Conservation (phyloP, 1,139 yeast species). For the Blastobotrys raffinosifermentans region DNA sequence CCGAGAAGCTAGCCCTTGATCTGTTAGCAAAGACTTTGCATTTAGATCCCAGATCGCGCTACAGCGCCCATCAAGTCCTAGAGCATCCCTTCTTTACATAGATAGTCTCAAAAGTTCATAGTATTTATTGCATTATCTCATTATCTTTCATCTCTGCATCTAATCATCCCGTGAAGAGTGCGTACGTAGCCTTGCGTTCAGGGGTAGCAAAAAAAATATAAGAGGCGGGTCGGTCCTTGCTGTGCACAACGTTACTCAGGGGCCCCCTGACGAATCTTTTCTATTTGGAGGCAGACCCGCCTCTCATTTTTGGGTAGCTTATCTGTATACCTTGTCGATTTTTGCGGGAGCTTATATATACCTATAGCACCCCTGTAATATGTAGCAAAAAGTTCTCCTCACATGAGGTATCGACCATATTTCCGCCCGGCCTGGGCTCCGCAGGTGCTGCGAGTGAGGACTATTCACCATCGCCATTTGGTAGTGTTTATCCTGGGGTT, state of each 20-base stretch:
- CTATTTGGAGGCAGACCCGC: too few relatives aligned
- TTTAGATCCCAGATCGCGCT: conserved; percentile 51
- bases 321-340: too few relatives aligned
- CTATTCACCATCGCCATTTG: conserved; percentile 10
- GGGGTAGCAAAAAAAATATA: too few relatives aligned
- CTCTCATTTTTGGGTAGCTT: too few relatives aligned
- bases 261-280: too few relatives aligned
- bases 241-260: too few relatives aligned
- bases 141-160: conserved; percentile 1
- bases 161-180: background rate
- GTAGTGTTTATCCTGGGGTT: conserved; percentile 17
- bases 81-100: conserved; percentile 51
- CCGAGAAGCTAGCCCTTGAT: conserved; percentile 41
- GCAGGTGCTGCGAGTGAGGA: conserved; percentile 3
- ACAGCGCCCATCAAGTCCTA: conserved; percentile 51
- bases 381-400: too few relatives aligned
- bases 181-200: too few relatives aligned
- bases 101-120: background rate
- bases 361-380: too few relatives aligned
- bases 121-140: conserved; percentile 1
- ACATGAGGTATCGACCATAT: conserved; percentile 5
- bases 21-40: conserved; percentile 50
- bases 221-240: too few relatives aligned
- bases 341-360: too few relatives aligned
- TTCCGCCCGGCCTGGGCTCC: conserved; percentile 7